A percentile compares a stretch with the other conserved stretches of the same genome.
Conservation (phyloP, 1,284 basidiomycete genomes). For the Austropuccinia psidii region DNA sequence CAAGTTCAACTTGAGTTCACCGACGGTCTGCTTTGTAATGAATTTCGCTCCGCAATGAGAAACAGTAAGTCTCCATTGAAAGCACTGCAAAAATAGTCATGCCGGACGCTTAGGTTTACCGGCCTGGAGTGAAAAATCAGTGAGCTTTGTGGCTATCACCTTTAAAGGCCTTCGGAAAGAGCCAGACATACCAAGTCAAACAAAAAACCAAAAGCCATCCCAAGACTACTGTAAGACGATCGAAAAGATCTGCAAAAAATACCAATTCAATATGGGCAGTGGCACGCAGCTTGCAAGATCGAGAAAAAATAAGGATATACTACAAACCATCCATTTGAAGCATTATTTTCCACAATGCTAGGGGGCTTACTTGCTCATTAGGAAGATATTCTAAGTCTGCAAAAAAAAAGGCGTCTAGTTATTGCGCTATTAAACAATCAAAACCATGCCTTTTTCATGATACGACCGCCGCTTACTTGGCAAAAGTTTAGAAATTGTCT, state of each 20-base stretch:
- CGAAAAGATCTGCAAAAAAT: conserved; percentile 12
- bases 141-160: no score
- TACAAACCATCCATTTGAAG: conserved; percentile 5
- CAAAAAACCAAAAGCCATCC: conserved; percentile 15
- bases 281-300: neutral
- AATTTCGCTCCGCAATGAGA: neutral
- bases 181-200: conserved; percentile 12
- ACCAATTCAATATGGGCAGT: neutral
- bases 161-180: neutral
- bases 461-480: neutral
- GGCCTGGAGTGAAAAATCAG: neutral
- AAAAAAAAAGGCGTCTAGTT: neutral
- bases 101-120: neutral
- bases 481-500: neutral
- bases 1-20: no score
- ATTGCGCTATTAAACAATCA: neutral
- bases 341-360: neutral
- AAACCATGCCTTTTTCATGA: neutral
- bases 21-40: no score
- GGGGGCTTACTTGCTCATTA: neutral
- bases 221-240: neutral
- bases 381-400: neutral
- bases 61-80: conserved; percentile 8
- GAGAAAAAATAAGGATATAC: neutral
- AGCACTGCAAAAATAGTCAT: neutral